phyloP scores from a whole-genome alignment of 495 filamentous ascomycete species.

The Aspergillus taichungensis region DNA sequence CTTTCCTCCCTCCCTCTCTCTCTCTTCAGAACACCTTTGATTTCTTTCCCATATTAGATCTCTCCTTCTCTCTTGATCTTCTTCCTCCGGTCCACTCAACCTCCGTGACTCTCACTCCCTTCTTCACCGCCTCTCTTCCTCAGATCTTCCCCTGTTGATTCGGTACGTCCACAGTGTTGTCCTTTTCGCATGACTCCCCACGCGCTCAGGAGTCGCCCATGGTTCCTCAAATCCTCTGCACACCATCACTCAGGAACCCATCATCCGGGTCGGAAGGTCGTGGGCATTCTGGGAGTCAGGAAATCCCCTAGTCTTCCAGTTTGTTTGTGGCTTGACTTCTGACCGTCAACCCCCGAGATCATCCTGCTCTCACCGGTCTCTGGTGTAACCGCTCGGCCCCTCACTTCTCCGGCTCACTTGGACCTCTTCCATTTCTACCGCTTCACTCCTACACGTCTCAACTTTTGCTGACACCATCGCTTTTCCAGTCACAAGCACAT shows the following conservation, averaged over 20 bases:
- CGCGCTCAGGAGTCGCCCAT: neutral
- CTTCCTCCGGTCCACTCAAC: neutral
- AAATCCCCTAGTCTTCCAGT: no score
- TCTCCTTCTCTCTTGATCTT: constrained; percentile 3
- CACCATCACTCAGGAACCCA: no score
- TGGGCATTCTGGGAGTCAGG: no score
- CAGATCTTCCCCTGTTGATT: neutral
- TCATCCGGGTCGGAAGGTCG: no score
- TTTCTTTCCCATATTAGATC: constrained; percentile 1
- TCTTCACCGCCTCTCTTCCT: constrained; percentile 3
- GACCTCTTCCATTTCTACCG: neutral
- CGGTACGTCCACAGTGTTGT: neutral
- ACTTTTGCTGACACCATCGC: constrained; percentile 5
- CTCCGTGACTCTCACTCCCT: neutral
- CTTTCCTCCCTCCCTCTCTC: constrained; percentile 4
- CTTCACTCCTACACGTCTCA: neutral
- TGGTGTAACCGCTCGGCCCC: no score
- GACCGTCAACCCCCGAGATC: no score
- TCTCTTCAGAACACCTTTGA: constrained; percentile 4
- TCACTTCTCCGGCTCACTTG: no score
- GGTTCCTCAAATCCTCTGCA: no score
- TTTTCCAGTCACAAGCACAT: constrained; percentile 1
- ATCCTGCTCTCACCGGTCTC: no score
- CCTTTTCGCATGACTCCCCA: neutral
- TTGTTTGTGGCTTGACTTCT: no score